phyloP scores from a whole-genome alignment of 2,329 filamentous ascomycete species.

The Stagonosporopsis tanaceti region DNA sequence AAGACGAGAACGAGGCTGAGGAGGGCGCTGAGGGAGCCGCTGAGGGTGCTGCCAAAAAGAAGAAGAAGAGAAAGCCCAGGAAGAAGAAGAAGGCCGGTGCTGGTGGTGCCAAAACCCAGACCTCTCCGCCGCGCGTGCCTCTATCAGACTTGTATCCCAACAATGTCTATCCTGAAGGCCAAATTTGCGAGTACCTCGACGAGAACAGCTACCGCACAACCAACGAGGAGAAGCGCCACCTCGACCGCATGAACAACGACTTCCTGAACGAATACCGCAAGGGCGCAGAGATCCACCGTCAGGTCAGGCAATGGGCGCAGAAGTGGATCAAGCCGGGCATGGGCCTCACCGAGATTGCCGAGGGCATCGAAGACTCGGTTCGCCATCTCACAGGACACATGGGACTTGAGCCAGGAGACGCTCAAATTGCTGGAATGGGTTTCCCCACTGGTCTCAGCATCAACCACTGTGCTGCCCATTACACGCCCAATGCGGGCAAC shows the following conservation, averaged over 20 bases:
- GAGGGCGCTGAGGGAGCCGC: conserved; percentile 51
- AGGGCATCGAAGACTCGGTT: conserved; percentile 86
- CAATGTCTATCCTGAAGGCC: conserved; percentile 76
- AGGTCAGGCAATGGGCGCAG: conserved; percentile 84
- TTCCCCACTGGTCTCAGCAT: conserved; percentile 86
- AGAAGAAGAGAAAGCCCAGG: conserved; percentile 83
- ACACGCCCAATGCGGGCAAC: conserved; percentile 86
- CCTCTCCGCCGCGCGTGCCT: conserved; percentile 77
- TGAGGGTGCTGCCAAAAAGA: conserved; percentile 68
- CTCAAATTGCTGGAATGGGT: conserved; percentile 80
- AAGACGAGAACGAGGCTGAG: conserved; percentile 63
- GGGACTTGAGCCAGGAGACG: conserved; percentile 80
- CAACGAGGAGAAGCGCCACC: conserved; percentile 81
- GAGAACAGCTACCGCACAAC: conserved; percentile 83
- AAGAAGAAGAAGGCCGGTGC: conserved; percentile 68
- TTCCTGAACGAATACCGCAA: conserved; percentile 83
- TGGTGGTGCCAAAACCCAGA: conserved; percentile 71
- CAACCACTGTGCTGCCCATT: conserved; percentile 87
- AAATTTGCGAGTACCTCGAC: conserved; percentile 78
- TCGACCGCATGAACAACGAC: conserved; percentile 81
- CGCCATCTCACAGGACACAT: conserved; percentile 78
- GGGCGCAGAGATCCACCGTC: conserved; percentile 86
- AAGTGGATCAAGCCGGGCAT: conserved; percentile 83
- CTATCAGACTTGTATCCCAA: conserved; percentile 77
- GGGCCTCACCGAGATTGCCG: conserved; percentile 80